These are phyloP conservation scores for Multifurca ochricompacta DNA, from an alignment of 768 basidiomycete species.

Conservation along the genomic window DNA sequence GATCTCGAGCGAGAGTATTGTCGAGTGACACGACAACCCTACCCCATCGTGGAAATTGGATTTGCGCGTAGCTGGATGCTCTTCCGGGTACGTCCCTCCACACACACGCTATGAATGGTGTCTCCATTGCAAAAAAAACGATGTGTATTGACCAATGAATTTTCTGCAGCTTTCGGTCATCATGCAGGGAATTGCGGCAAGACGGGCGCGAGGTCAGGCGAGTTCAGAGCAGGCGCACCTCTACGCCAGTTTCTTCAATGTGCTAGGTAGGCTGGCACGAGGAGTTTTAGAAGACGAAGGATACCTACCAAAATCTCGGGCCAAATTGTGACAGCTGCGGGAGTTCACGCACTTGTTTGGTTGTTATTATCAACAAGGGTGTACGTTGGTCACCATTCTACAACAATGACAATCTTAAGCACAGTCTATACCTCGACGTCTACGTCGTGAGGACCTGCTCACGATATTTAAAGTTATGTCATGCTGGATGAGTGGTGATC, in stretches of 20 bases:
- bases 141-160: constrained; percentile 14
- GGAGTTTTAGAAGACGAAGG: constrained; percentile 50
- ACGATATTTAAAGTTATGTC: no score
- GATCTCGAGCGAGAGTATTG: constrained; percentile 81
- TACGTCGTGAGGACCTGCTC: no score
- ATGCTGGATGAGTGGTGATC: no score
- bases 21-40: constrained; percentile 50
- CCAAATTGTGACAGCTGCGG: constrained; percentile 25
- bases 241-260: constrained; percentile 41
- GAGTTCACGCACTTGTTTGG: no score
- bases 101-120: no score
- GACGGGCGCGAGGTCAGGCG: constrained; percentile 78
- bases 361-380: no score
- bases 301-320: constrained; percentile 21
- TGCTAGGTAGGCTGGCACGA: constrained; percentile 58
- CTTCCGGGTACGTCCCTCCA: constrained; percentile 50
- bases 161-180: constrained; percentile 62
- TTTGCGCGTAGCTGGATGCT: constrained; percentile 85
- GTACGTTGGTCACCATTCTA: no score
- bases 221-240: constrained; percentile 71
- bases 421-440: no score
- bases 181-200: constrained; percentile 83
- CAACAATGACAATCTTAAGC: no score
- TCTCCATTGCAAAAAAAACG: constrained; percentile 15
- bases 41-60: constrained; percentile 71